These are phyloP conservation scores for Ramichloridium luteum DNA, from an alignment of 2,329 filamentous ascomycete genomes.

Conservation along the genomic window DNA sequence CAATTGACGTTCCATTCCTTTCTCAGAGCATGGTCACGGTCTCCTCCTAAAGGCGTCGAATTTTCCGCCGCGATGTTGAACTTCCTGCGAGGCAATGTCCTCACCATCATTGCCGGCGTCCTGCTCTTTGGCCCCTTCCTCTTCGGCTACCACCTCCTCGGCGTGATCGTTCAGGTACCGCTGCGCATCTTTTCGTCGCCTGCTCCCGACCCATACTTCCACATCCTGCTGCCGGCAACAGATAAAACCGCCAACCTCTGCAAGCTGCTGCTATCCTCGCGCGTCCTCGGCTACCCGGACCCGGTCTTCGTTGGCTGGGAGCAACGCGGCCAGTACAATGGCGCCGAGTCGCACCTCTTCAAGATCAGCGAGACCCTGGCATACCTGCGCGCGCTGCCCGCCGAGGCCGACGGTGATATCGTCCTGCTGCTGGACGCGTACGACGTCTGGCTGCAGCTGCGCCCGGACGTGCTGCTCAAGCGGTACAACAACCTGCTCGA, in stretches of 20 bases:
- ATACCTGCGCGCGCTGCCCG: constrained; percentile 8
- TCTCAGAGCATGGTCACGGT: too few relatives aligned
- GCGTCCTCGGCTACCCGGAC: constrained; percentile 47
- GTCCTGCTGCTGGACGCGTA: constrained; percentile 52
- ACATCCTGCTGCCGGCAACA: constrained; percentile 12
- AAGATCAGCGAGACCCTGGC: constrained; percentile 9
- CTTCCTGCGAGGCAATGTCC: constrained; percentile 1
- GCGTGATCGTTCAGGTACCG: constrained; percentile 8
- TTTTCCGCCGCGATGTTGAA: too few relatives aligned
- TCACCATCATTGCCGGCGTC: constrained; percentile 6
- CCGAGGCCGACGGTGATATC: constrained; percentile 38
- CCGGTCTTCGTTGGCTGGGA: constrained; percentile 32
- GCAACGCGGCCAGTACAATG: constrained; percentile 16
- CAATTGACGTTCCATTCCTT: too few relatives aligned
- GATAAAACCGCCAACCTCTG: constrained; percentile 12
- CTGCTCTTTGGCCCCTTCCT: constrained; percentile 12
- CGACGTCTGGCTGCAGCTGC: constrained; percentile 54
- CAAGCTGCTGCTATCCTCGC: constrained; percentile 25
- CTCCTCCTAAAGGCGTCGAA: too few relatives aligned
- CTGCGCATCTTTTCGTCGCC: constrained; percentile 6
- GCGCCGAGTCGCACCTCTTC: constrained; percentile 21
- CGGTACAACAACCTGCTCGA: constrained; percentile 46
- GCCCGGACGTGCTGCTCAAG: constrained; percentile 48
- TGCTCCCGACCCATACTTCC: constrained; percentile 8
- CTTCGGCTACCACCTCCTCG: constrained; percentile 13